Percentiles rank a stretch among this genome's conserved stretches.
Evolutionary conservation across 106 monocot genomes (phyloP).

Genomic region (Acorus calamus): DNA sequence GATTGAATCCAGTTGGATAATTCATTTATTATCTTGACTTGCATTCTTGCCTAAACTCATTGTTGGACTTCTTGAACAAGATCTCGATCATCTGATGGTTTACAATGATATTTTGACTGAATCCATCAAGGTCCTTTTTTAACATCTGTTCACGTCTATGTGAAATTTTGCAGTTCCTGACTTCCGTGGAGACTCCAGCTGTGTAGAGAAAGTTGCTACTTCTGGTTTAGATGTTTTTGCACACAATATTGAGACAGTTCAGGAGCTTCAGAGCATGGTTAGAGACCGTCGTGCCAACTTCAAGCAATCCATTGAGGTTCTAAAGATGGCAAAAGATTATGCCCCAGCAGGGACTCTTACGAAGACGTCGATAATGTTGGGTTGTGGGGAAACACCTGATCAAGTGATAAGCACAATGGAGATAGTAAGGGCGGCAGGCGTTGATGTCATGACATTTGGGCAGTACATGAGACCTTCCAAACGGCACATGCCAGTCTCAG

Average conservation of each 20-base stretch:
- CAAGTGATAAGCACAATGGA: slow-evolving; percentile 73
- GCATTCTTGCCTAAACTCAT: neutral
- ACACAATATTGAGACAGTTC: slow-evolving; percentile 87
- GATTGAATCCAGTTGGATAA: too few relatives aligned
- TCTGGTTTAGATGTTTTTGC: slow-evolving; percentile 78
- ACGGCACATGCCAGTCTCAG: slow-evolving; percentile 79
- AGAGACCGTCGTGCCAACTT: slow-evolving; percentile 76
- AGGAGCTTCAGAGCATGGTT: slow-evolving; percentile 55
- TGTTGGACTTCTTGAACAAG: neutral
- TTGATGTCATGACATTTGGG: slow-evolving; percentile 89
- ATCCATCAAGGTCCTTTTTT: too few relatives aligned
- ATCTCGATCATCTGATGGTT: too few relatives aligned
- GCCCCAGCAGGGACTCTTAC: slow-evolving; percentile 67
- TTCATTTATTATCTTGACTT: neutral
- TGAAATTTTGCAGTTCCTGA: slow-evolving; percentile 53
- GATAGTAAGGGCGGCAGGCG: slow-evolving; percentile 65
- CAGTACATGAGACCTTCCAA: slow-evolving; percentile 90
- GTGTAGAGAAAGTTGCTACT: slow-evolving; percentile 53
- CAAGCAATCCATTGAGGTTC: slow-evolving; percentile 68
- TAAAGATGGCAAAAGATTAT: slow-evolving; percentile 70
- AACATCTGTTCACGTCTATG: too few relatives aligned
- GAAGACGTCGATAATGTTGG: slow-evolving; percentile 84
- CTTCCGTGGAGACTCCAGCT: slow-evolving; percentile 58
- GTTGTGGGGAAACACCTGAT: slow-evolving; percentile 79
- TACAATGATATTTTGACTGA: too few relatives aligned